phyloP scores from a whole-genome alignment of 345 rosid species.

The Balakata baccata region DNA sequence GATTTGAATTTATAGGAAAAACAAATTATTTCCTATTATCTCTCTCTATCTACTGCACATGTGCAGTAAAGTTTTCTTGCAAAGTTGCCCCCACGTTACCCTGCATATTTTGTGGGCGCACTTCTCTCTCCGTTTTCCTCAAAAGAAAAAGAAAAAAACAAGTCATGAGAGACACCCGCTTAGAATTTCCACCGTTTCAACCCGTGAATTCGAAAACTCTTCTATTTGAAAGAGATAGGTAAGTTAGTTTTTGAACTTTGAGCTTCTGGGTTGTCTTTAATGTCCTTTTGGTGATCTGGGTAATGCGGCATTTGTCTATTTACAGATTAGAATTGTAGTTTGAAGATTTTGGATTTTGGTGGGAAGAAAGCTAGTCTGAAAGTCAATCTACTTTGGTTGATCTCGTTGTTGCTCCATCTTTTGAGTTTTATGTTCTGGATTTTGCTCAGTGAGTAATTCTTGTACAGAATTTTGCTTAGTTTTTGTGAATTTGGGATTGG shows the following conservation, averaged over 20 bases:
- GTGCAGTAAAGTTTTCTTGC: conserved; percentile 29
- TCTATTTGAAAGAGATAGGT: conserved; percentile 12
- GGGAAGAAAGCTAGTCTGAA: conserved; percentile 7
- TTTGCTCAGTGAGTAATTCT: conserved; percentile 17
- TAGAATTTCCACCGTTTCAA: conserved; percentile 12
- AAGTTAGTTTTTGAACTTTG: conserved; percentile 17
- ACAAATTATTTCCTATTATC: background rate
- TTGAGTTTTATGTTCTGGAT: conserved; percentile 22
- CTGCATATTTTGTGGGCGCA: conserved; percentile 43
- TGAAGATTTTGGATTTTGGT: background rate
- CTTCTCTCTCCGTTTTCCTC: conserved; percentile 18
- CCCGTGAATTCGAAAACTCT: conserved; percentile 11
- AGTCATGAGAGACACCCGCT: conserved; percentile 12
- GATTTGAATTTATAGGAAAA: background rate
- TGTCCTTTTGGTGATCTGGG: conserved; percentile 29
- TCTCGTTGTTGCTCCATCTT: conserved; percentile 9
- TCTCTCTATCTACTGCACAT: conserved; percentile 27
- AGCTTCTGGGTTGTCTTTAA: conserved; percentile 13
- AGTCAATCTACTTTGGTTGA: background rate
- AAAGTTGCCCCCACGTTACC: conserved; percentile 83
- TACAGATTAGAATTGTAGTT: background rate
- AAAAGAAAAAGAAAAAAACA: conserved; percentile 4
- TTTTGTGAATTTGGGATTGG: conserved; percentile 11
- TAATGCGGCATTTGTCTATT: conserved; percentile 31
- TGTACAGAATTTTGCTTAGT: conserved; percentile 14